Percentiles rank a stretch among this genome's conserved stretches.
These are phyloP conservation scores for Monilinia fructicola DNA, from an alignment of 2,329 filamentous ascomycete genomes.

Conservation along the genomic window DNA sequence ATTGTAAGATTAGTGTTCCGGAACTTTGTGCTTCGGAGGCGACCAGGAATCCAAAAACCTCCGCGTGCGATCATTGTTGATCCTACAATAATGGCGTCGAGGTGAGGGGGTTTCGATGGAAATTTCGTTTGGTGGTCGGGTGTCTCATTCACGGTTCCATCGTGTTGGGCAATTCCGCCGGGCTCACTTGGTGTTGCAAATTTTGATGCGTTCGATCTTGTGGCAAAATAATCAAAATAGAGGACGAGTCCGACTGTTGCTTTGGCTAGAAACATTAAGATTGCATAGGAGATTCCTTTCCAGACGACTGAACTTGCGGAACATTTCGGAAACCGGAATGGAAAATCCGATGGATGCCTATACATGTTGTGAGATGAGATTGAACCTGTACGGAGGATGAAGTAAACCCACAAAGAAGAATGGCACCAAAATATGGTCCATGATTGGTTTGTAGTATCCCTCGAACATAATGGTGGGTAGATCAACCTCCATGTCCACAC, in stretches of 20 bases:
- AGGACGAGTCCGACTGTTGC: slow-evolving; percentile 51
- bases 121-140: too few relatives aligned
- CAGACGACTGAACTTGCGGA: slow-evolving; percentile 51
- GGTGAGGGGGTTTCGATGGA: slow-evolving; percentile 25
- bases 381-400: too few relatives aligned
- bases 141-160: neutral
- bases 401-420: slow-evolving; percentile 58
- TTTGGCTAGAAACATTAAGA: slow-evolving; percentile 40
- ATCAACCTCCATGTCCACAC: neutral
- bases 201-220: neutral
- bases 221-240: slow-evolving; percentile 29
- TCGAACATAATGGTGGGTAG: slow-evolving; percentile 32
- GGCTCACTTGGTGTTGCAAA: neutral
- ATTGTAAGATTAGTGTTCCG: slow-evolving; percentile 33
- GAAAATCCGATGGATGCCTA: slow-evolving; percentile 23
- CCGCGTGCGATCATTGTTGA: slow-evolving; percentile 70
- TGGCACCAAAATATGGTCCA: slow-evolving; percentile 52
- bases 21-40: slow-evolving; percentile 63
- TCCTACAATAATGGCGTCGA: slow-evolving; percentile 27
- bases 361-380: neutral
- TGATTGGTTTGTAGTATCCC: slow-evolving; percentile 34
- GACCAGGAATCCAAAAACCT: slow-evolving; percentile 79
- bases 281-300: slow-evolving; percentile 58
- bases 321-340: slow-evolving; percentile 17
- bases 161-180: neutral